These are phyloP conservation scores for Naganishia cerealis DNA, from an alignment of 1,284 basidiomycete genomes.

Conservation along the genomic window DNA sequence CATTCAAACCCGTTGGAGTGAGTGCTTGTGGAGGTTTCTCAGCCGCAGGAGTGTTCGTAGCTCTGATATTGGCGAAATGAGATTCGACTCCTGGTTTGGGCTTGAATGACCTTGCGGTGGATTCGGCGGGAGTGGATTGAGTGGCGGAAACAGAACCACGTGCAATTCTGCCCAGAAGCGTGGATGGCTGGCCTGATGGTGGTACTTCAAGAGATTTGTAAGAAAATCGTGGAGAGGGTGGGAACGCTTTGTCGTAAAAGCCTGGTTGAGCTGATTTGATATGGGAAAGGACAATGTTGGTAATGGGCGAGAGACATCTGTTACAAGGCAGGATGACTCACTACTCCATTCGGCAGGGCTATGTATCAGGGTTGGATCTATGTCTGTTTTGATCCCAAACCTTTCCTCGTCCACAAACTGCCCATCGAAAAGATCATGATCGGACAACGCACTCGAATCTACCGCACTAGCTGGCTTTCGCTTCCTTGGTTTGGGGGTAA, in stretches of 20 bases:
- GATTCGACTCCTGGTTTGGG: background rate
- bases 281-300: background rate
- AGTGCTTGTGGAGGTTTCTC: background rate
- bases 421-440: constrained; percentile 1
- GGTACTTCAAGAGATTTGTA: background rate
- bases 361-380: constrained; percentile 21
- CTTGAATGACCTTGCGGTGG: background rate
- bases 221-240: constrained; percentile 1
- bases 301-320: background rate
- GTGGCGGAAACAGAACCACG: constrained; percentile 5
- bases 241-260: constrained; percentile 27
- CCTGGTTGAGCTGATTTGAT: constrained; percentile 14
- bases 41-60: constrained; percentile 12
- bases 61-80: constrained; percentile 19
- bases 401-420: constrained; percentile 5
- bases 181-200: background rate
- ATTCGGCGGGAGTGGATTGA: background rate
- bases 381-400: constrained; percentile 4
- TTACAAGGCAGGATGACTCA: background rate
- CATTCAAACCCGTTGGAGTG: background rate
- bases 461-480: background rate
- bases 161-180: constrained; percentile 11
- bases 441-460: background rate
- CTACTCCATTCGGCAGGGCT: constrained; percentile 24
- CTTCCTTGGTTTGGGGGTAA: constrained; percentile 18